Percentiles rank a stretch among this genome's conserved stretches.
Conservation (phyloP, 2,329 filamentous ascomycete species). For the Blastomyces parvus region DNA sequence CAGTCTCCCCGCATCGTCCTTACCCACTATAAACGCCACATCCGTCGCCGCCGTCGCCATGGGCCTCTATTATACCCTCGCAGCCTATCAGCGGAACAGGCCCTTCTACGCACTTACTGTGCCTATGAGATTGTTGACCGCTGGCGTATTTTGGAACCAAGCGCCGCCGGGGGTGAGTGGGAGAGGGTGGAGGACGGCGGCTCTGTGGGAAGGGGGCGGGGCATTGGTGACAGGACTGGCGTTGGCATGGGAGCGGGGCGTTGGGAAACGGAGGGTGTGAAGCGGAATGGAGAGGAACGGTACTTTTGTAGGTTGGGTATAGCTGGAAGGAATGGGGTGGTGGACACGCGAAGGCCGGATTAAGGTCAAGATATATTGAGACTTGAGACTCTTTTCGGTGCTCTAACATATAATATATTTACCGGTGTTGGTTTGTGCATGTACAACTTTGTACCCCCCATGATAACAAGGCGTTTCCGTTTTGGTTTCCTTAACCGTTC, state of each 20-base stretch:
- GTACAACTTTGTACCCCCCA: background rate
- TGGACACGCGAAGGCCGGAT: background rate
- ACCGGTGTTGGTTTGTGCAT: background rate
- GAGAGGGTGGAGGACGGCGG: background rate
- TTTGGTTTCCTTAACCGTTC: background rate
- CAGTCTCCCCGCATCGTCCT: background rate
- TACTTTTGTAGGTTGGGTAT: background rate
- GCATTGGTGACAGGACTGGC: background rate
- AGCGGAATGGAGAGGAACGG: background rate
- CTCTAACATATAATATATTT: background rate
- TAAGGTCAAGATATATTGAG: background rate
- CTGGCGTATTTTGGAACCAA: background rate
- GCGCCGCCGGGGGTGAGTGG: background rate
- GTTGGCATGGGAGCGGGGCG: background rate
- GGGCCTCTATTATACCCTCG: background rate
- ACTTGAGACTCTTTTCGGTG: background rate
- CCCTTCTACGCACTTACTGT: background rate
- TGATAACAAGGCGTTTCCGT: background rate
- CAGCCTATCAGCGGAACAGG: background rate
- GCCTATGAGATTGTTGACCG: background rate
- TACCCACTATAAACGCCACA: background rate
- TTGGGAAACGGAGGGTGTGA: background rate
- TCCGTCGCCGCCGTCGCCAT: background rate
- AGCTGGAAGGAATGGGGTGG: background rate
- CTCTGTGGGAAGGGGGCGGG: background rate